Evolutionary conservation across 2,329 filamentous ascomycete genomes (phyloP).

Genomic region (Fusarium ramigenum): DNA sequence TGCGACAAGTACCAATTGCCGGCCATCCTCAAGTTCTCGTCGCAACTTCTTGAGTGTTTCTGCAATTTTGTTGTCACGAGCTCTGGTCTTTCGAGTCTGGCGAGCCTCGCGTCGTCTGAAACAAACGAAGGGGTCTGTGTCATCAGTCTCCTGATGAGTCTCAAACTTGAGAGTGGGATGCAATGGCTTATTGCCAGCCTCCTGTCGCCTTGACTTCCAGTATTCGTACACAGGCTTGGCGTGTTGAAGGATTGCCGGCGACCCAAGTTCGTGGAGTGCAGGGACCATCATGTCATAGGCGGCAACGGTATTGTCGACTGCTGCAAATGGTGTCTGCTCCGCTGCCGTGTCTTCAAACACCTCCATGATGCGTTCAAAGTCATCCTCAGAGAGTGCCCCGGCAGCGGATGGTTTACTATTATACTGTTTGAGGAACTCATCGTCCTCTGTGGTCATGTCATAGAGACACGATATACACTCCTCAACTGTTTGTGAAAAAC

Average conservation of each 20-base stretch:
- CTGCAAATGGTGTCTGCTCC: slow-evolving; percentile 86
- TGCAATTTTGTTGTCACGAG: slow-evolving; percentile 90
- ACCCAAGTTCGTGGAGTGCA: slow-evolving; percentile 64
- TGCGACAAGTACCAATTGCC: slow-evolving; percentile 80
- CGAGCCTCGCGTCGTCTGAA: slow-evolving; percentile 95
- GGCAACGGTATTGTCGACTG: slow-evolving; percentile 87
- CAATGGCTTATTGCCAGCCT: slow-evolving; percentile 74
- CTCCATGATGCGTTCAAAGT: slow-evolving; percentile 94
- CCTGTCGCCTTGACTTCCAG: slow-evolving; percentile 79
- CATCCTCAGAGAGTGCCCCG: slow-evolving; percentile 81
- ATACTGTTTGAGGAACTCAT: slow-evolving; percentile 82
- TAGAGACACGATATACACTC: slow-evolving; percentile 91
- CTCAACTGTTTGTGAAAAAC: slow-evolving; percentile 97
- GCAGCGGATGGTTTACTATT: slow-evolving; percentile 77
- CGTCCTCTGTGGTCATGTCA: slow-evolving; percentile 94
- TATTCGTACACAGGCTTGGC: slow-evolving; percentile 88
- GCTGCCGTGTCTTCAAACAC: slow-evolving; percentile 90
- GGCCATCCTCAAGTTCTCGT: slow-evolving; percentile 88
- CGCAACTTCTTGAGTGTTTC: slow-evolving; percentile 94
- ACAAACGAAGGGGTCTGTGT: slow-evolving; percentile 96
- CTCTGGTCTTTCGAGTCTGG: slow-evolving; percentile 92
- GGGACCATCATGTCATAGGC: slow-evolving; percentile 80
- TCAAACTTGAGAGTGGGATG: slow-evolving; percentile 90
- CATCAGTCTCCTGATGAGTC: slow-evolving; percentile 91
- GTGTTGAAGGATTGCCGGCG: slow-evolving; percentile 61